These are phyloP conservation scores for Podaxis pistillaris DNA, from an alignment of 768 basidiomycete species.

Conservation along the genomic window DNA sequence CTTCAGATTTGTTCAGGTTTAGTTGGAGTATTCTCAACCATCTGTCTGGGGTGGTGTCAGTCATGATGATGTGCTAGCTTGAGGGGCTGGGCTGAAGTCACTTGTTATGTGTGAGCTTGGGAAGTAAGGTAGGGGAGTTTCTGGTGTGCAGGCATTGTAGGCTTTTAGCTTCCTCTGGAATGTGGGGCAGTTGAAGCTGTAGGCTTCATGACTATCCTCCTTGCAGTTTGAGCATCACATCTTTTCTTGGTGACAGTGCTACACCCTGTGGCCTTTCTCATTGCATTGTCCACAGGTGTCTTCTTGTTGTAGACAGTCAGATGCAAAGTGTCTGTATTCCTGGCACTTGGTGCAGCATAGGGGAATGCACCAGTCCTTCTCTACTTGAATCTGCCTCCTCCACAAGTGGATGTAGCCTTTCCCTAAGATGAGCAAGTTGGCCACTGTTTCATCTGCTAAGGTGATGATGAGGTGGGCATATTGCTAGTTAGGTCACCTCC, in stretches of 20 bases:
- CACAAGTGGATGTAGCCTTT: not conserved
- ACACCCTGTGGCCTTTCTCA: not conserved
- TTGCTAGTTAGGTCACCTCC: not conserved
- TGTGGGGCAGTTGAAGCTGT: not conserved
- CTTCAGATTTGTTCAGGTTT: slow-evolving; percentile 8
- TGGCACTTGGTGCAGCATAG: not conserved
- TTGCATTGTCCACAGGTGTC: not conserved
- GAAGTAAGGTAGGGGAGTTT: too few relatives aligned
- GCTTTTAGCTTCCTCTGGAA: not conserved
- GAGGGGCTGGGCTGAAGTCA: too few relatives aligned
- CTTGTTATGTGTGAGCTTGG: too few relatives aligned
- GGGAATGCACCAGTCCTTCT: not conserved
- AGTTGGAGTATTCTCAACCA: slow-evolving; percentile 18
- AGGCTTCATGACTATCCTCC: not conserved
- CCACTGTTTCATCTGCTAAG: not conserved
- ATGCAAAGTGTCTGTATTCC: not conserved
- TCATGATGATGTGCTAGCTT: not conserved
- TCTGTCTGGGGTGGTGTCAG: not conserved
- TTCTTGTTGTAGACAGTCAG: not conserved
- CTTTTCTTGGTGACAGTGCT: not conserved
- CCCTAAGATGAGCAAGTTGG: not conserved
- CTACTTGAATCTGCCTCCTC: not conserved
- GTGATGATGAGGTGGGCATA: not conserved
- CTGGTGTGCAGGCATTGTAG: too few relatives aligned
- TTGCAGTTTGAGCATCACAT: not conserved